Evolutionary conservation across 176 grass and related monocot genomes (phyloP).

Genomic region (Rhynchospora pubera): DNA sequence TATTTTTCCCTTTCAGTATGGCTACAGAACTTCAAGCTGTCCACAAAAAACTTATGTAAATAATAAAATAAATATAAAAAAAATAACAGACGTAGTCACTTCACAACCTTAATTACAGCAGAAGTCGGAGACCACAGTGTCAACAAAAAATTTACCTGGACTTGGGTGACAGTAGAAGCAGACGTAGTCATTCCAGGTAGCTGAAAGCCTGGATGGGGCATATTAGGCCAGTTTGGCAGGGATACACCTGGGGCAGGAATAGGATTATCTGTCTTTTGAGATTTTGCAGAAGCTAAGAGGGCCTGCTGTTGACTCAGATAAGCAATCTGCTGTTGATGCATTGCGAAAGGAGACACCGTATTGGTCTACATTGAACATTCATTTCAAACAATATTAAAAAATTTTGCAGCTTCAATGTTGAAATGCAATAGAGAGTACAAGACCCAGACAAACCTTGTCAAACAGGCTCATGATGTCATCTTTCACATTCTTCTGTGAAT

Average conservation of each 20-base stretch:
- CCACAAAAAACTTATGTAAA: background rate
- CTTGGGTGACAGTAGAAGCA: background rate
- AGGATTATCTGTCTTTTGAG: constrained; percentile 11
- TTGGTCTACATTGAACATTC: constrained; percentile 24
- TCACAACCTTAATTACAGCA: background rate
- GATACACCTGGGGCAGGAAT: background rate
- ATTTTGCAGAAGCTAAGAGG: constrained; percentile 23
- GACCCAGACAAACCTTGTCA: constrained; percentile 33
- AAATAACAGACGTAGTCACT: background rate
- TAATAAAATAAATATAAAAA: background rate
- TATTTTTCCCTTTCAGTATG: background rate
- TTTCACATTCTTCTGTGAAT: constrained; percentile 25
- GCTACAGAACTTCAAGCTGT: background rate
- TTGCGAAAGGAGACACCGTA: constrained; percentile 33
- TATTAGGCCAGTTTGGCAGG: constrained; percentile 24
- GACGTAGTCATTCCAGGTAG: constrained; percentile 18
- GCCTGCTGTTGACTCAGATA: constrained; percentile 35
- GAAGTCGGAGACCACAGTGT: background rate
- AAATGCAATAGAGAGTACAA: background rate
- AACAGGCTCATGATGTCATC: constrained; percentile 49
- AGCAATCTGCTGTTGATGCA: constrained; percentile 35
- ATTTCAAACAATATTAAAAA: background rate
- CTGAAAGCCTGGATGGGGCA: constrained; percentile 10
- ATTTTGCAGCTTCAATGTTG: background rate
- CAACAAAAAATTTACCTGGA: constrained; percentile 1